Evolutionary conservation across 495 filamentous ascomycete species (phyloP).

Genomic region (Aspergillus indologenus): DNA sequence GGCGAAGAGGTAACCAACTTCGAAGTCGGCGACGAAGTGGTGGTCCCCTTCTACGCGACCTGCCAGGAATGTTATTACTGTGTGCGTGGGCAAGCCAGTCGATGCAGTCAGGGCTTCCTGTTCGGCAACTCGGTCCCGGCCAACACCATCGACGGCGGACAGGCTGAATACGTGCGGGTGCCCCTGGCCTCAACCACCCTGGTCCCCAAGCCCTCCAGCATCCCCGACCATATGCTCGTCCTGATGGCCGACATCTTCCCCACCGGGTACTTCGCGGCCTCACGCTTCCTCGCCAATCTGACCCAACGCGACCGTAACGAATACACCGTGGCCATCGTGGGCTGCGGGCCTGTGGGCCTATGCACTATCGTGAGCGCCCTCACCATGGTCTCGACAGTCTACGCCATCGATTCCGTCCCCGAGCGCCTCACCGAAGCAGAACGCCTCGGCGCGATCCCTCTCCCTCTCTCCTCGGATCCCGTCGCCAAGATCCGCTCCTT

Average conservation of each 20-base stretch:
- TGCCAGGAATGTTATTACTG: constrained; percentile 84
- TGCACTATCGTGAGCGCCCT: constrained; percentile 78
- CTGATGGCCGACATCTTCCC: constrained; percentile 57
- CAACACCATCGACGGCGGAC: constrained; percentile 64
- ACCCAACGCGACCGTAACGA: constrained; percentile 51
- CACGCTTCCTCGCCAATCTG: constrained; percentile 64
- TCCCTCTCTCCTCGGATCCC: constrained; percentile 53
- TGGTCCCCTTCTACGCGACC: constrained; percentile 63
- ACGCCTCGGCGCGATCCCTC: constrained; percentile 67
- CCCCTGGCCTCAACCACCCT: constrained; percentile 76
- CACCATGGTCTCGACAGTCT: constrained; percentile 64
- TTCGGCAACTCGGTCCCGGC: constrained; percentile 56
- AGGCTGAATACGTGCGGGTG: constrained; percentile 81
- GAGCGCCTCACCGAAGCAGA: constrained; percentile 67
- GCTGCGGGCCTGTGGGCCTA: constrained; percentile 80
- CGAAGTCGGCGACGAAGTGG: constrained; percentile 66
- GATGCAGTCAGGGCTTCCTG: constrained; percentile 63
- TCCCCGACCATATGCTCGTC: constrained; percentile 67
- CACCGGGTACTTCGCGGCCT: constrained; percentile 78
- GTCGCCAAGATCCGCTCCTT: constrained; percentile 63
- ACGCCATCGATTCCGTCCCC: constrained; percentile 75
- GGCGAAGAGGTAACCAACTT: constrained; percentile 60
- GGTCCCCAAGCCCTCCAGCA: constrained; percentile 60
- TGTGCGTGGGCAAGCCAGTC: constrained; percentile 27
- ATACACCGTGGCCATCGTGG: constrained; percentile 69